phyloP scores from a whole-genome alignment of 257 asterid genomes.

The Scutellaria minor region DNA sequence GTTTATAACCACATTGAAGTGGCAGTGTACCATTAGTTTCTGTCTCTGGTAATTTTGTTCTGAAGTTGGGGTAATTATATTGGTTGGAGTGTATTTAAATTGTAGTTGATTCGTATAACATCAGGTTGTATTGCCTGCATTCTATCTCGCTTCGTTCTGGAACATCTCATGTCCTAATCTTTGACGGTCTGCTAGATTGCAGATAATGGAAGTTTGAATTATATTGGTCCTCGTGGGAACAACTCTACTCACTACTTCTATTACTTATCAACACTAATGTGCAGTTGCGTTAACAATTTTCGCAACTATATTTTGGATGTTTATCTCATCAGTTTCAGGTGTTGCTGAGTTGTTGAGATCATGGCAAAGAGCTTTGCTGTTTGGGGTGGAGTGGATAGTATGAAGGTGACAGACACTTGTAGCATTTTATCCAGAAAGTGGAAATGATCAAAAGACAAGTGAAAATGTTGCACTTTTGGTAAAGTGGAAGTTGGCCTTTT shows the following conservation, averaged over 20 bases:
- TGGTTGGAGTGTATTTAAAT: slow-evolving; percentile 4
- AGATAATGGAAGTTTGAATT: not conserved
- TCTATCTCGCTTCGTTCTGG: not conserved
- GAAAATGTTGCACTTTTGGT: slow-evolving; percentile 25
- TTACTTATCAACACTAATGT: no score
- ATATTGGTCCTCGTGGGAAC: no score
- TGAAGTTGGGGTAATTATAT: slow-evolving; percentile 21
- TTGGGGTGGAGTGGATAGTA: not conserved
- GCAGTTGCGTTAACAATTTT: no score
- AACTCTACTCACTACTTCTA: no score
- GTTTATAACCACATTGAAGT: slow-evolving; percentile 19
- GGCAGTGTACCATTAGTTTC: slow-evolving; percentile 20
- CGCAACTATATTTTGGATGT: no score
- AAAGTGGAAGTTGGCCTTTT: not conserved
- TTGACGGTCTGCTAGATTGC: slow-evolving; percentile 1
- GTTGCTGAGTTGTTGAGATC: no score
- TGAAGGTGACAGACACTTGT: slow-evolving; percentile 12
- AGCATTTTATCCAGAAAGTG: slow-evolving; percentile 32
- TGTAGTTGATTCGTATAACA: slow-evolving; percentile 14
- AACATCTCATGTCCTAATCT: slow-evolving; percentile 18
- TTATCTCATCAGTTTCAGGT: no score
- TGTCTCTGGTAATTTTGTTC: slow-evolving; percentile 22
- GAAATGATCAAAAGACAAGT: not conserved
- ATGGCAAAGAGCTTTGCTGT: no score
- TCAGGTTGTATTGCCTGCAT: slow-evolving; percentile 6